A percentile compares a stretch with the other conserved stretches of the same genome.
Evolutionary conservation across 345 rosid genomes (phyloP).

Genomic region (Trapa bicornis): DNA sequence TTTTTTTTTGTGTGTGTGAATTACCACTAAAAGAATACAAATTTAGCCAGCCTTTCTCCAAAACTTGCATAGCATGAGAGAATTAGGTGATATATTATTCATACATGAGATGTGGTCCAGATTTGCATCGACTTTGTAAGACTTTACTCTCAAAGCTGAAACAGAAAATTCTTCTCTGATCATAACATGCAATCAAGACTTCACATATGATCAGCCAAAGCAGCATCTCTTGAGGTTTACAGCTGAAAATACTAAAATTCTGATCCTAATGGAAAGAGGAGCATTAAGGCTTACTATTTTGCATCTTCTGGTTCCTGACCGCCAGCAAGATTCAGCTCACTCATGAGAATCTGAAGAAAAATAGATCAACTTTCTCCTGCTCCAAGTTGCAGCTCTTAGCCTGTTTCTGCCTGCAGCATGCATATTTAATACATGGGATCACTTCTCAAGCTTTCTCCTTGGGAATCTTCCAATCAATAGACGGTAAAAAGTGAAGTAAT

Average conservation of each 20-base stretch:
- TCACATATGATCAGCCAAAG: neutral
- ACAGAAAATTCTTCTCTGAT: neutral
- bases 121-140: neutral
- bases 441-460: neutral
- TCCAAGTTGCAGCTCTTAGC: neutral
- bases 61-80: neutral
- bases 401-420: neutral
- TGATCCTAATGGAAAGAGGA: neutral
- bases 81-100: neutral
- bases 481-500: neutral
- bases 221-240: neutral
- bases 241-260: neutral
- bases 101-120: neutral
- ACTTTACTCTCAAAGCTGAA: neutral
- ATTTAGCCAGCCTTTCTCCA: neutral
- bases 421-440: neutral
- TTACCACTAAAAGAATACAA: neutral
- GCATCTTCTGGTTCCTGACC: neutral
- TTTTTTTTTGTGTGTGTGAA: neutral
- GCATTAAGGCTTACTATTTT: neutral
- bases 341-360: neutral
- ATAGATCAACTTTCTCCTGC: neutral
- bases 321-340: neutral
- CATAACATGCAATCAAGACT: neutral
- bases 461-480: neutral